Base-by-base conservation (phyloP, 163 green algal species). In the Chlamydomonas reinhardtii region DNA sequence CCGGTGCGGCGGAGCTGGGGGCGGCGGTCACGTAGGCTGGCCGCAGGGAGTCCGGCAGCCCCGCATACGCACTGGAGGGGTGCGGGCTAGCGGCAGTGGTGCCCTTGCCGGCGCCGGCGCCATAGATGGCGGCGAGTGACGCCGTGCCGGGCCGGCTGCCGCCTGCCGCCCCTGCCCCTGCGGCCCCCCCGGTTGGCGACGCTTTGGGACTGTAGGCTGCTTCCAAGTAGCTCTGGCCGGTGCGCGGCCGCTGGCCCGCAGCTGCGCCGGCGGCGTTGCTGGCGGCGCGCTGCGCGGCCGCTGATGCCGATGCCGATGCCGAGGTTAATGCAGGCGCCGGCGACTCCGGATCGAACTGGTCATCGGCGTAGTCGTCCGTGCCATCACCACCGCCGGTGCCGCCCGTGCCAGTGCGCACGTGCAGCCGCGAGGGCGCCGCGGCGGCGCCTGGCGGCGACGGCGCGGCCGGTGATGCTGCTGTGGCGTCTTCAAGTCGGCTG, bases 181-280 rank as follows among this genome's bases (percentile, higher is more conserved):
- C 56, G 56, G 9, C 59, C 59, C 20, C 22, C 59, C 25, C 29
- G 27, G 24, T 29, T 0, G 62, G 32, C 31, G 65, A 37, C 29
- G 27, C 43, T 43, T 76, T 76, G n/a, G 77, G 77, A 24, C 65
- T 76, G 48, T 84, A 84, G 43, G 34, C 31, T 3, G 43, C 27
- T 32, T 84, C 77, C 20, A 84, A 31, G 37, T 48, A 74, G 39
- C 76, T 69, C 15, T 56, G 34, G 62, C 25, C 32, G 68, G 14
- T 48, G 73, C 48, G 48, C 48, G 48, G 48, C 48, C 48, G 52
- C 73, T 31, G 24, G 73, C 6, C 48, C 39, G 25, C 73, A 6
- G 29, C 25, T 1, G 8, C 48, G 25, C 48, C 52, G 72, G 11
- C 22, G 39, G 12, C 39, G 48, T 15, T 35, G 73, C 43, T 29